Conservation (phyloP, 1,139 yeast genomes). For the Nakaseomyces bracarensis region DNA sequence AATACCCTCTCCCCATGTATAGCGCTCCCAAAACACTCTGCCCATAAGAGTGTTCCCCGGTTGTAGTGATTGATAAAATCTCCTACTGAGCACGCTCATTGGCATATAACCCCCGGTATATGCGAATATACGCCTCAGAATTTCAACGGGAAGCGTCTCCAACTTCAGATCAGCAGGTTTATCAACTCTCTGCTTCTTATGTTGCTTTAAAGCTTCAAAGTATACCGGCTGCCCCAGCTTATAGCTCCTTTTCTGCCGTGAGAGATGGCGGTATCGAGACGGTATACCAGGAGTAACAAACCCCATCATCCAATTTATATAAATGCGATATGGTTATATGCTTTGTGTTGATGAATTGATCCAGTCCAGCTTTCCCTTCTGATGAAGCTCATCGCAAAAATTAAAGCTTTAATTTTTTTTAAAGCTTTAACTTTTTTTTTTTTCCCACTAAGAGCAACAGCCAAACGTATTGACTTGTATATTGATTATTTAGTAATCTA, state of each 20-base stretch:
- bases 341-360: no score
- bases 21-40: constrained; percentile 13
- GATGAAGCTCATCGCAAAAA: not conserved
- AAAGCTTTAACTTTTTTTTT: not conserved
- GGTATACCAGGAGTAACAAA: constrained; percentile 3
- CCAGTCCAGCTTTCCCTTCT: no score
- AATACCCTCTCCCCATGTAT: not conserved
- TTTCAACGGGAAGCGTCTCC: constrained; percentile 17
- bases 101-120: constrained; percentile 12
- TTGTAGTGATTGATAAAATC: constrained; percentile 12
- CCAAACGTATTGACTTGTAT: no score
- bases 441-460: not conserved
- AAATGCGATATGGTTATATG: not conserved
- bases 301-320: constrained; percentile 1
- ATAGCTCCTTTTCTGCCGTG: not conserved
- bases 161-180: not conserved
- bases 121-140: constrained; percentile 19
- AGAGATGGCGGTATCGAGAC: constrained; percentile 10
- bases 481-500: no score
- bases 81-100: constrained; percentile 14
- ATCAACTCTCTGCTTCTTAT: not conserved
- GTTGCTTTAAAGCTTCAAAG: not conserved
- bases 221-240: not conserved
- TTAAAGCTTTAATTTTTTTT: not conserved
- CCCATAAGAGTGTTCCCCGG: constrained; percentile 12